Percentiles rank a stretch among this genome's conserved stretches.
Conservation (phyloP, 1,284 basidiomycete genomes). For the Leccinum ambiguum region DNA sequence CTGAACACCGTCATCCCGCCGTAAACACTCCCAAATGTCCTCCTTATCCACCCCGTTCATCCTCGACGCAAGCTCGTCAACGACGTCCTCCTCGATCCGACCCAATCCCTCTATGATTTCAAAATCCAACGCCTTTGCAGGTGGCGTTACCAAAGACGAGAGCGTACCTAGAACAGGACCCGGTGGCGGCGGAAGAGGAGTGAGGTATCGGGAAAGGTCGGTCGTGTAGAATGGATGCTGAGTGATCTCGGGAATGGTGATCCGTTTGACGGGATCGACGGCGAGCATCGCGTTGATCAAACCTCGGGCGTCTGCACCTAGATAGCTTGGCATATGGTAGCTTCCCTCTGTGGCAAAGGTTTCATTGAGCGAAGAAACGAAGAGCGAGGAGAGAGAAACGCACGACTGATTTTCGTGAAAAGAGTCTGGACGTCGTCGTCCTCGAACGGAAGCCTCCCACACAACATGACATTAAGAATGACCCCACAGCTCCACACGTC, state of each 20-base stretch:
- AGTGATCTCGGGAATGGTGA: constrained; percentile 88
- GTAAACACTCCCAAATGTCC: constrained; percentile 84
- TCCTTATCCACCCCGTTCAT: constrained; percentile 80
- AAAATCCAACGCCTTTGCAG: constrained; percentile 64
- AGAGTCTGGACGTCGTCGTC: constrained; percentile 91
- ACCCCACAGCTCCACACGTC: constrained; percentile 98
- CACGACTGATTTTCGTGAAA: constrained; percentile 92
- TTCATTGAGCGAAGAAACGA: not conserved
- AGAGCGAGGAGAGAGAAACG: constrained; percentile 54
- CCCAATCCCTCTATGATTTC: constrained; percentile 84
- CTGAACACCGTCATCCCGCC: constrained; percentile 76
- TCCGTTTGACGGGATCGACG: constrained; percentile 90
- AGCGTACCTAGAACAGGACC: constrained; percentile 74
- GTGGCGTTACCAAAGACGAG: constrained; percentile 59
- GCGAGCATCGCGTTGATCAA: constrained; percentile 87
- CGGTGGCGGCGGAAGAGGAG: constrained; percentile 79
- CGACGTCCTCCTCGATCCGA: constrained; percentile 85
- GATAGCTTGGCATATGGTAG: constrained; percentile 79
- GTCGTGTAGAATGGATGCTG: constrained; percentile 86
- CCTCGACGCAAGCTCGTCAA: constrained; percentile 77
- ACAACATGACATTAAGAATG: constrained; percentile 94
- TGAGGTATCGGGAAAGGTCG: constrained; percentile 85
- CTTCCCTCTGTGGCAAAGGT: constrained; percentile 62
- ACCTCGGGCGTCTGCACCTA: constrained; percentile 74
- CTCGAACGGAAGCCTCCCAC: constrained; percentile 90